Conservation (phyloP, 352 stramenopile species). For the Globisporangium abappressorium region DNA sequence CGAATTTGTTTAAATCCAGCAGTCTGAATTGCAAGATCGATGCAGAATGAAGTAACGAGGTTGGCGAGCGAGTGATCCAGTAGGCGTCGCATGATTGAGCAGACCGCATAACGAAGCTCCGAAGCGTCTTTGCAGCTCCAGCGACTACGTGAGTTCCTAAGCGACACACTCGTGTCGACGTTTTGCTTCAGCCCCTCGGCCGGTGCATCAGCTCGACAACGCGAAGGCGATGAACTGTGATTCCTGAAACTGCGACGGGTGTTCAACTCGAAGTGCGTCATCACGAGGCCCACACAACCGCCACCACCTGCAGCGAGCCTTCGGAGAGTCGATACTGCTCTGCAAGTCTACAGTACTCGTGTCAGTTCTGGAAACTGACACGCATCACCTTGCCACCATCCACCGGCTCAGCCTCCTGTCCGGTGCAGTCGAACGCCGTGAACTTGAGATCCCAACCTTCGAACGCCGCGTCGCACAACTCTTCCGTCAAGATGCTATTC, state of each 20-base stretch:
- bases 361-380: constrained; percentile 84
- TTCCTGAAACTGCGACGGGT: not conserved
- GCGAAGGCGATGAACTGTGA: not conserved
- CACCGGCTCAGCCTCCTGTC: constrained; percentile 78
- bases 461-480: constrained; percentile 76
- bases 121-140: too few relatives aligned
- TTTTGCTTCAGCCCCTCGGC: too few relatives aligned
- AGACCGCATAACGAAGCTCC: too few relatives aligned
- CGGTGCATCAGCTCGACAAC: not conserved
- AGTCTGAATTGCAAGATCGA: too few relatives aligned
- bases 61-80: too few relatives aligned
- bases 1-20: too few relatives aligned
- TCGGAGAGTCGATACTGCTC: constrained; percentile 84
- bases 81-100: too few relatives aligned
- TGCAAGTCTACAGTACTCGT: constrained; percentile 81
- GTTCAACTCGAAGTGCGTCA: constrained; percentile 3
- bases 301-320: constrained; percentile 60
- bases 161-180: too few relatives aligned
- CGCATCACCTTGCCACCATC: constrained; percentile 55
- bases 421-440: constrained; percentile 81
- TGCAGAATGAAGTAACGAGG: too few relatives aligned
- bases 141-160: too few relatives aligned
- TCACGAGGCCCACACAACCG: constrained; percentile 83
- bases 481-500: constrained; percentile 70
- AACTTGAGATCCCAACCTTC: constrained; percentile 73